phyloP scores from a whole-genome alignment of 495 filamentous ascomycete species.

The Penicillium fimorum region DNA sequence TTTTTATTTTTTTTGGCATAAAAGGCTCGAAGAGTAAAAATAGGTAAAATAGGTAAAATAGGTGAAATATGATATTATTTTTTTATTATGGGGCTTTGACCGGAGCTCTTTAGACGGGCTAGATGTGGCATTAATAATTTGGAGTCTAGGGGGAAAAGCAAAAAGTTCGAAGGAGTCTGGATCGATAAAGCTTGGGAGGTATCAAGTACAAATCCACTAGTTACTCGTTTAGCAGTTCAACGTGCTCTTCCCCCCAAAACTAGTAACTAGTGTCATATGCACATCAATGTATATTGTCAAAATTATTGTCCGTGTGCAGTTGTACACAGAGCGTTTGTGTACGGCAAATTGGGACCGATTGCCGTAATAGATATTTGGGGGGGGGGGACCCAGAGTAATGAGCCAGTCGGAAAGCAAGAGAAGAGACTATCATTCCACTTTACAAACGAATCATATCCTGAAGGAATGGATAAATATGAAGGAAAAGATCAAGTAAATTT shows the following conservation, averaged over 20 bases:
- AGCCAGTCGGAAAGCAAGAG: conserved; percentile 10
- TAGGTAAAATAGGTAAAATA: conserved; percentile 2
- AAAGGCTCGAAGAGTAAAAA: not conserved
- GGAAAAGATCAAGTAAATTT: not conserved
- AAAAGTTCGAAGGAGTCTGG: not conserved
- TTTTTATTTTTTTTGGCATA: not conserved
- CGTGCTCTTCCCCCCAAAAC: not conserved
- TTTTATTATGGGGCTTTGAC: conserved; percentile 5
- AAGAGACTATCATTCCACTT: not conserved
- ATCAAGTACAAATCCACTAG: conserved; percentile 1
- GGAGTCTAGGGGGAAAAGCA: not conserved
- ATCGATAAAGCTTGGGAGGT: conserved; percentile 1
- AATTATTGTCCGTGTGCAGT: too few relatives aligned
- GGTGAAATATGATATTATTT: not conserved
- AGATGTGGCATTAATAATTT: not conserved
- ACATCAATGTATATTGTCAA: too few relatives aligned
- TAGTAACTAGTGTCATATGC: not conserved
- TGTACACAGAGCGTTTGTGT: not conserved
- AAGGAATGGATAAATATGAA: not conserved
- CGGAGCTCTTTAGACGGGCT: not conserved
- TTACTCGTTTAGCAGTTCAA: not conserved
- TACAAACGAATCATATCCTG: not conserved
- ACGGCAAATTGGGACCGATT: conserved; percentile 5
- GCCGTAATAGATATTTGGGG: conserved; percentile 4
- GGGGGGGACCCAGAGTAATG: not conserved